Evolutionary conservation across 2,329 filamentous ascomycete species (phyloP).

Genomic region (Bipolaris victoriae): DNA sequence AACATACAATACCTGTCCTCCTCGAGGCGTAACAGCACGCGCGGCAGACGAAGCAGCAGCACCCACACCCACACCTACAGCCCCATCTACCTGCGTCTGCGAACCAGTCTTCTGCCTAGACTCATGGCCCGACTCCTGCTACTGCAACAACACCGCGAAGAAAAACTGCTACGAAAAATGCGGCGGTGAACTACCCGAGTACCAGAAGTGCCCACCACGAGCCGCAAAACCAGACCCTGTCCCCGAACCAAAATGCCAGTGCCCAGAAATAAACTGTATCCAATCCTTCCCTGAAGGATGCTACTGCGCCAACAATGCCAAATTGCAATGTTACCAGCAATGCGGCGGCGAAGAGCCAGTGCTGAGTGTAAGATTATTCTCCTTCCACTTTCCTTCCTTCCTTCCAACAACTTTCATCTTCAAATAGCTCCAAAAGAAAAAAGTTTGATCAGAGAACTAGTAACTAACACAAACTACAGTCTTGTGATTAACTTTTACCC

Average conservation of each 20-base stretch:
- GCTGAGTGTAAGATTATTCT: slow-evolving; percentile 10
- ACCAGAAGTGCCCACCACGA: slow-evolving; percentile 10
- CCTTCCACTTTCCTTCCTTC: too few relatives aligned
- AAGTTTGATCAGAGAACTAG: too few relatives aligned
- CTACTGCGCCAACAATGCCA: slow-evolving; percentile 36
- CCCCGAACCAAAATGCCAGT: slow-evolving; percentile 23
- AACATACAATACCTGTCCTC: neutral
- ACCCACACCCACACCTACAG: neutral
- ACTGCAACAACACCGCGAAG: slow-evolving; percentile 32
- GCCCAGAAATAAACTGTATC: slow-evolving; percentile 28
- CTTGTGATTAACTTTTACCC: slow-evolving; percentile 2
- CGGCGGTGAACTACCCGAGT: slow-evolving; percentile 16
- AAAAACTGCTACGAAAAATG: slow-evolving; percentile 32
- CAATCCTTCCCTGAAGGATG: slow-evolving; percentile 38
- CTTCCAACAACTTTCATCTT: too few relatives aligned
- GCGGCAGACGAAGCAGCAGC: neutral
- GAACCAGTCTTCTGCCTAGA: slow-evolving; percentile 28
- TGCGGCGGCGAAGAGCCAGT: slow-evolving; percentile 34
- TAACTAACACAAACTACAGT: neutral
- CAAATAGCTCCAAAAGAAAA: too few relatives aligned
- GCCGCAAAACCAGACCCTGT: too few relatives aligned
- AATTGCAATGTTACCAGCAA: slow-evolving; percentile 22
- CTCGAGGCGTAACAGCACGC: neutral
- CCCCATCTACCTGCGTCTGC: slow-evolving; percentile 27
- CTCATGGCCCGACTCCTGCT: slow-evolving; percentile 37